Evolutionary conservation across 495 filamentous ascomycete genomes (phyloP).

Genomic region (Neurospora sublineolata): DNA sequence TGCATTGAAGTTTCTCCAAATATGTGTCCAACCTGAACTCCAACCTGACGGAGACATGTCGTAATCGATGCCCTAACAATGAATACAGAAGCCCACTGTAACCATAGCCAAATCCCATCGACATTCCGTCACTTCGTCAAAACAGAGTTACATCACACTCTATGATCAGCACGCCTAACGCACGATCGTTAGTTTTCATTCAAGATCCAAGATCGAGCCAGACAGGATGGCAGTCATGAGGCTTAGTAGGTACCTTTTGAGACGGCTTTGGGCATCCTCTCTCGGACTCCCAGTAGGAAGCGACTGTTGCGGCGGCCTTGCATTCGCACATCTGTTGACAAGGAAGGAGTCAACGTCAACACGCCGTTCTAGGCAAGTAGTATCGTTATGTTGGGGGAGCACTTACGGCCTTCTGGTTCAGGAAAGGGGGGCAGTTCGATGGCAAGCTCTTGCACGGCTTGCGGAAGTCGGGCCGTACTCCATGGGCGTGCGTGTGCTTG

Average conservation of each 20-base stretch:
- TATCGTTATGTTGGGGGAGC: neutral
- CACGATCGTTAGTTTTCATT: neutral
- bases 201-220: neutral
- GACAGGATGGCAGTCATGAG: neutral
- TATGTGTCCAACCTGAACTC: neutral
- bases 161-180: neutral
- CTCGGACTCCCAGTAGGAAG: conserved; percentile 8
- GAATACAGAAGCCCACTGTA: neutral
- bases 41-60: neutral
- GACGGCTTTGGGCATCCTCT: conserved; percentile 8
- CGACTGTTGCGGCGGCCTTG: conserved; percentile 4
- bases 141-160: neutral
- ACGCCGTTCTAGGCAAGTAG: neutral
- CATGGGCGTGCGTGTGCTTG: conserved; percentile 1
- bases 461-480: conserved; percentile 8
- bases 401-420: conserved; percentile 9
- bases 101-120: neutral
- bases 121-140: neutral
- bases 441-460: conserved; percentile 2
- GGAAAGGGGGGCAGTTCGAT: conserved; percentile 7
- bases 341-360: neutral
- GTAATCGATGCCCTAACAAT: neutral
- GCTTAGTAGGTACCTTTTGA: conserved; percentile 6
- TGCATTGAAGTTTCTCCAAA: neutral
- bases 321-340: conserved; percentile 8